phyloP scores from a whole-genome alignment of 1,139 yeast species.

The Geotrichum candidum region DNA sequence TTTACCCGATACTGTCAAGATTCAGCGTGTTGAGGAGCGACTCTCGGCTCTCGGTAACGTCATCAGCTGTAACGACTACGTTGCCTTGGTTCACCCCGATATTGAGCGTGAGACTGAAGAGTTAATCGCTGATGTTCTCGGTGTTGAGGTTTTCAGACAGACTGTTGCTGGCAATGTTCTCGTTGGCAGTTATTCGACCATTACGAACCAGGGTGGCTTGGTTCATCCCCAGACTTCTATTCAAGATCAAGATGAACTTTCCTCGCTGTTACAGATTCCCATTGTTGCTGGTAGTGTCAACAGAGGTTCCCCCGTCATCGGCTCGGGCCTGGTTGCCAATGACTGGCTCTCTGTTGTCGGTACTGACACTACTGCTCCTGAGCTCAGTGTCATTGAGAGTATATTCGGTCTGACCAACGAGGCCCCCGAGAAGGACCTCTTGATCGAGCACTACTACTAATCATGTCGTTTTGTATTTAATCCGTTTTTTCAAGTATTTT shows the following conservation, averaged over 20 bases:
- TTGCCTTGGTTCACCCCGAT: constrained; percentile 98
- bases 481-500: background rate
- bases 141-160: constrained; percentile 98
- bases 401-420: constrained; percentile 54
- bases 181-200: constrained; percentile 92
- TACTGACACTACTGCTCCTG: constrained; percentile 97
- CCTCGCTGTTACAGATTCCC: constrained; percentile 93
- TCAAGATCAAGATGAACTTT: constrained; percentile 96
- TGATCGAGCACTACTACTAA: constrained; percentile 39
- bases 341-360: constrained; percentile 98
- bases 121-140: constrained; percentile 95
- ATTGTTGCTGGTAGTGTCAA: constrained; percentile 98
- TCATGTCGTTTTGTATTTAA: constrained; percentile 11
- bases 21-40: constrained; percentile 97
- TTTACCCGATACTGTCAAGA: constrained; percentile 91
- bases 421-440: constrained; percentile 38
- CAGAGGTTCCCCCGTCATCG: constrained; percentile 95
- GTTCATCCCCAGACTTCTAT: constrained; percentile 97
- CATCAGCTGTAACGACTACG: constrained; percentile 97
- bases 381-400: constrained; percentile 91
- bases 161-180: constrained; percentile 97
- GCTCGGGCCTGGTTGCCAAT: constrained; percentile 97
- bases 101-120: constrained; percentile 99
- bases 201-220: constrained; percentile 95
- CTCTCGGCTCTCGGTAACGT: constrained; percentile 95